phyloP scores from a whole-genome alignment of 148 eudicot species.

The Spergularia bocconei region DNA sequence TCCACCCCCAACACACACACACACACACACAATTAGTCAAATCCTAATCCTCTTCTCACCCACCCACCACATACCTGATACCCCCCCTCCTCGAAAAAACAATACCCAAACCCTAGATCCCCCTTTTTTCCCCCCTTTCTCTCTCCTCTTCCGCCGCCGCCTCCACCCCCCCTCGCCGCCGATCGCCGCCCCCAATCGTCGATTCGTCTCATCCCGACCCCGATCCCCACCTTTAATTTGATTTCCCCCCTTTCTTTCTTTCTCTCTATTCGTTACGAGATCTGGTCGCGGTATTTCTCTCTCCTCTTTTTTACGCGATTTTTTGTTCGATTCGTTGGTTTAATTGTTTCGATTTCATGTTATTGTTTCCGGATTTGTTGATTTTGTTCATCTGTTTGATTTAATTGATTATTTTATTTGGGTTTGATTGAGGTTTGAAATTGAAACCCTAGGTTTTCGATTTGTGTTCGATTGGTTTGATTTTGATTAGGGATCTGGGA shows the following conservation, averaged over 20 bases:
- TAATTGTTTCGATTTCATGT: conserved; percentile 11
- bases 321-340: not conserved
- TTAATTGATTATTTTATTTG: conserved; percentile 4
- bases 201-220: not conserved
- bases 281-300: conserved; percentile 25
- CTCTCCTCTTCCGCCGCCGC: conserved; percentile 26
- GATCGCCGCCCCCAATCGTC: conserved; percentile 1
- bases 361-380: not conserved
- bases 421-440: not conserved
- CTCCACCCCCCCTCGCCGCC: not conserved
- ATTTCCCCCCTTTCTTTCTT: not conserved
- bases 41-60: conserved; percentile 3
- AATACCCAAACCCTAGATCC: conserved; percentile 33
- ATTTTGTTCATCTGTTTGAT: not conserved
- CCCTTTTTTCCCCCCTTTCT: conserved; percentile 13
- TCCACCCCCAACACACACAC: conserved; percentile 11
- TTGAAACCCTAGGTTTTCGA: conserved; percentile 20
- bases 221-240: not conserved
- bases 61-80: not conserved
- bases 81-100: not conserved
- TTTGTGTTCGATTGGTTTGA: not conserved
- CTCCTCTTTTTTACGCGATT: not conserved
- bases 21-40: conserved; percentile 11
- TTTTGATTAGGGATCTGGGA: not conserved
- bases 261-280: conserved; percentile 9